phyloP scores from a whole-genome alignment of 495 filamentous ascomycete species.

The Parachaetomium inaequale region DNA sequence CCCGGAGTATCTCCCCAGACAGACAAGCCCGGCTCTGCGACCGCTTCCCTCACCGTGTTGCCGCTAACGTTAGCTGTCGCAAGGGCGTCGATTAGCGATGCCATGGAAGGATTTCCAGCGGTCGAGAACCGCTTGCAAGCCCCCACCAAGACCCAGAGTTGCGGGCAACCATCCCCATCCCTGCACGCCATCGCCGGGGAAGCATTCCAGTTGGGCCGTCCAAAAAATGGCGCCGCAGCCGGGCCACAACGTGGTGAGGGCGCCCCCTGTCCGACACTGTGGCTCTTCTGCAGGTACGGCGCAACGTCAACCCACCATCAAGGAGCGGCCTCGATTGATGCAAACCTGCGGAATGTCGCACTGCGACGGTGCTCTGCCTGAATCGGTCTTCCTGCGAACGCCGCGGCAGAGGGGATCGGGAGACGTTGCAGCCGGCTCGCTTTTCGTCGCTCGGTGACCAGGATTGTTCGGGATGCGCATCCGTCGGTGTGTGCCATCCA shows the following conservation, averaged over 20 bases:
- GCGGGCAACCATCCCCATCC: conserved; percentile 20
- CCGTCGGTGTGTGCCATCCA: conserved; percentile 1
- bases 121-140: conserved; percentile 13
- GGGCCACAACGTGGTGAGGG: conserved; percentile 12
- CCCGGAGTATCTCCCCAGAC: background rate
- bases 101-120: conserved; percentile 3
- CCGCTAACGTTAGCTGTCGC: conserved; percentile 11
- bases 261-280: conserved; percentile 18
- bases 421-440: background rate
- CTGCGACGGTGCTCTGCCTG: conserved; percentile 19
- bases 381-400: background rate
- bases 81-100: conserved; percentile 27
- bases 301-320: conserved; percentile 25
- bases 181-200: conserved; percentile 30
- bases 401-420: background rate
- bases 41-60: conserved; percentile 9
- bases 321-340: background rate
- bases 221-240: conserved; percentile 17
- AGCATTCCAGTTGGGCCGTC: conserved; percentile 32
- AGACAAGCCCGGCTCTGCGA: background rate
- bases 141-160: conserved; percentile 20
- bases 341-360: conserved; percentile 16
- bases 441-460: background rate
- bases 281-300: conserved; percentile 28
- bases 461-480: background rate